Evolutionary conservation across 768 basidiomycete genomes (phyloP), one percentile per base, ranked within the genome.

Genomic region (Dendrothele bispora): DNA sequence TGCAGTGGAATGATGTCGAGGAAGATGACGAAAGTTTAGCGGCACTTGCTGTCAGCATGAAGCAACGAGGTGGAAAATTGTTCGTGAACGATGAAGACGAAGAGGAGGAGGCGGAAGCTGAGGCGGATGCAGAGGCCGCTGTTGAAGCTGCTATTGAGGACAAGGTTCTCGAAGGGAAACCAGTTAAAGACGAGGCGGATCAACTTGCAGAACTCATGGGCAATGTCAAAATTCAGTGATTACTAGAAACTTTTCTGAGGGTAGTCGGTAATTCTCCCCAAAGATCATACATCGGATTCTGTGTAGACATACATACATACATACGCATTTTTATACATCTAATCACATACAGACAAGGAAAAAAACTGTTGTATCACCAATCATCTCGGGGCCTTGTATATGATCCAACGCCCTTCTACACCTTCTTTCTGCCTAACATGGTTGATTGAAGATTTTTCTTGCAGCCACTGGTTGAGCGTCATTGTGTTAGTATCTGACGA

Each of bases 1-100:
- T 98, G 50, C 94, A 95, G 60, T 92, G 90, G 70, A 98, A 95
- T 57, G 94, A 95, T 11, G 75, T 82, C 49, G 88, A 91, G 37
- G 91, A 89, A 44, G 84, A 86, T 24, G 83, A 83, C 39, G 86
- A 83, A 52, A 67, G 77, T 54, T 55, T 88, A 15, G 75, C 78
- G 48, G 70, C 75, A 39, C 65, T 91, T 43, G 66, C 64, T 11
- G 62, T 75, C 38, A 72, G 77, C 45, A 65, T 91, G 60, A 82
- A 78, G 61, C 74, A 73, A 48, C 78, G 86, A 24, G 82, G 83
- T 25, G 88, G 88, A 3, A 86, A 79, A 53, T 61, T 90, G 5
- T 67, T 84, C 6, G 71, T 81, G 0, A 75, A 78, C 1, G 88
- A 94, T 46, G 91, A 90, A n/a, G 91, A 95, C 1, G 89, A 91